Base-by-base conservation (phyloP, 2,329 filamentous ascomycete species). In the Diaporthe amygdali region DNA sequence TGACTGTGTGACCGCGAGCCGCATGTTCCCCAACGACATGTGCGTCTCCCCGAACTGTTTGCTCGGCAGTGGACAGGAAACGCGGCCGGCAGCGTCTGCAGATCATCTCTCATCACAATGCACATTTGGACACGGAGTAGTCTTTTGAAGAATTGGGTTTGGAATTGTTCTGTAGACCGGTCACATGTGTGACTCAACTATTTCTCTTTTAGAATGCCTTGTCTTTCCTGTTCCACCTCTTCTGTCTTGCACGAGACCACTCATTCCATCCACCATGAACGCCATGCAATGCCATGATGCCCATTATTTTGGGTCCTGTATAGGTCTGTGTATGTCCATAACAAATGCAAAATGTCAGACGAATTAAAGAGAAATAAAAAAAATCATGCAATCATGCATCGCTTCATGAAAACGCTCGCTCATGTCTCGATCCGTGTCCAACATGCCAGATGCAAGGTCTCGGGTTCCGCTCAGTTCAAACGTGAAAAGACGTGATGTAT, bases 281-380 rank as follows among this genome's bases (percentile, higher is more conserved):
- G 44, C 59, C 59, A 37, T 49, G 59, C 59, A 64, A 64, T 64
- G 59, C 44, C 14, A 37, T 49, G 44, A 32, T 63, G 44, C 30
- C 2, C 22, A 20, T 10, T 4, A 3, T 14, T 10, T 8, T 10
- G 41, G 41, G 41, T n/a, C 25, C 59, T 49, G 34, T 64, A 49
- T 64, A 64, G 41, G 32, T 49, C 59, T 49, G 59, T 49, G 34
- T 49, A 49, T 64, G 59, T 64, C 59, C 59, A 47, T 41, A 47
- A 27, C 20, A 47, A 47, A 63, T 63, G 59, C 41, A 63, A 63
- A 47, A 44, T 46, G 56, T 39, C 27, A 47, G 22, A 63, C 25
- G 17, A 32, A 20, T 63, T n/a, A 22, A 46, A 63, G n/a, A 39
- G 6, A 52, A 32, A 52, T 0, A 32, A 41, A 27, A 20, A 9